Evolutionary conservation across 1,284 basidiomycete species (phyloP).

Genomic region (Rhodotorula sp.): DNA sequence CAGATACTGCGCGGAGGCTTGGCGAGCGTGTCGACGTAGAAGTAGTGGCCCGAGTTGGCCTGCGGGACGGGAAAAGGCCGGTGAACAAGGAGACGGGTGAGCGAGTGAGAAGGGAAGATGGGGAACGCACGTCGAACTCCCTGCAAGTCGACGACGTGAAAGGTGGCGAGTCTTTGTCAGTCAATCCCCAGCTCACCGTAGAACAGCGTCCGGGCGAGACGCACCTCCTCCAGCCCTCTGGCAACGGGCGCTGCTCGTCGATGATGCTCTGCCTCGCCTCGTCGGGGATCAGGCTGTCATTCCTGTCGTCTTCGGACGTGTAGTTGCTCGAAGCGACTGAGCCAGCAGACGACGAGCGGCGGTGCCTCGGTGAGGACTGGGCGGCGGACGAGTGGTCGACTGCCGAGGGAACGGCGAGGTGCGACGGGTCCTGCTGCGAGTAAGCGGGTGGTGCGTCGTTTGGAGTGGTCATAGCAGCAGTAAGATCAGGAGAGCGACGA

Average conservation of each 20-base stretch:
- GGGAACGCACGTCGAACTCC: slow-evolving; percentile 11
- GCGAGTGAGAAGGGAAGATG: neutral
- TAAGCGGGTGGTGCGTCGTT: slow-evolving; percentile 10
- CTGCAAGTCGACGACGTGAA: too few relatives aligned
- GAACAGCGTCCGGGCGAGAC: neutral
- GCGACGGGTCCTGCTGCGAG: slow-evolving; percentile 5
- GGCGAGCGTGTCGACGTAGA: slow-evolving; percentile 43
- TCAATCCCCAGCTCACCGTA: too few relatives aligned
- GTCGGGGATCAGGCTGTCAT: neutral
- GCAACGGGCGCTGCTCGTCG: slow-evolving; percentile 21
- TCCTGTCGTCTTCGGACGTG: neutral
- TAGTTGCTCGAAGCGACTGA: slow-evolving; percentile 5
- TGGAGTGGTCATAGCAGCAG: neutral
- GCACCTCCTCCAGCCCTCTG: slow-evolving; percentile 25
- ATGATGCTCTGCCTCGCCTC: slow-evolving; percentile 11
- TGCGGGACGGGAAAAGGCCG: neutral
- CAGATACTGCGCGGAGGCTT: slow-evolving; percentile 48
- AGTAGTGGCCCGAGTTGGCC: slow-evolving; percentile 23
- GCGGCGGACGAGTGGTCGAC: neutral
- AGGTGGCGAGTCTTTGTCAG: too few relatives aligned
- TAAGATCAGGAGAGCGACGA: neutral
- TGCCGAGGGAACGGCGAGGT: slow-evolving; percentile 6
- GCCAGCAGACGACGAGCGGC: slow-evolving; percentile 2
- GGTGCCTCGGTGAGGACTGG: neutral
- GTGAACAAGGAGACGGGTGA: too few relatives aligned